A percentile compares a stretch with the other conserved stretches of the same genome.
These are phyloP conservation scores for Neurospora sp. DNA, from an alignment of 2,329 filamentous ascomycete genomes.

Conservation along the genomic window DNA sequence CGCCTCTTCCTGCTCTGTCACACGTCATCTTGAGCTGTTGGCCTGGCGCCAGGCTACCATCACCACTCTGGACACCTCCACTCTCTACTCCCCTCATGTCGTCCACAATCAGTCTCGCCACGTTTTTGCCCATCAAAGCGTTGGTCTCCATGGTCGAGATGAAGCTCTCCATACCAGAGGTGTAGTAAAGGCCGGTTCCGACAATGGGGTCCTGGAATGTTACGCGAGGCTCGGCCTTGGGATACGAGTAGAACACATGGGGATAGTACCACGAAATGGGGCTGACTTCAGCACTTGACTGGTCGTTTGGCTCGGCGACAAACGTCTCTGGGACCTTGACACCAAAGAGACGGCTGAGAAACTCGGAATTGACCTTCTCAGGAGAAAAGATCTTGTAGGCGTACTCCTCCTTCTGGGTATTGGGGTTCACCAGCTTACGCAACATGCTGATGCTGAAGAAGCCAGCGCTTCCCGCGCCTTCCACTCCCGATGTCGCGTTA, in stretches of 20 bases:
- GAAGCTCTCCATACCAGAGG: conserved; percentile 77
- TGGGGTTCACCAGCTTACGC: conserved; percentile 51
- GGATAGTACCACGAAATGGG: conserved; percentile 68
- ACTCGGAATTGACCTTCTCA: conserved; percentile 38
- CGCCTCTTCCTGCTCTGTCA: conserved; percentile 1
- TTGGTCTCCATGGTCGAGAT: conserved; percentile 98
- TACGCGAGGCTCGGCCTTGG: conserved; percentile 70
- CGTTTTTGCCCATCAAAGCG: conserved; percentile 81
- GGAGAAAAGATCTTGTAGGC: conserved; percentile 60
- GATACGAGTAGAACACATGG: conserved; percentile 76
- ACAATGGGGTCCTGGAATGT: conserved; percentile 78
- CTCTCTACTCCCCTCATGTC: conserved; percentile 28
- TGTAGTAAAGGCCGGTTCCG: conserved; percentile 58
- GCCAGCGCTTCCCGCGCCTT: conserved; percentile 59
- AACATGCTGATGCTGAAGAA: conserved; percentile 85
- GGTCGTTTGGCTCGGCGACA: conserved; percentile 12
- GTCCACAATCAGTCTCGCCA: conserved; percentile 62
- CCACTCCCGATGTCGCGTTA: conserved; percentile 34
- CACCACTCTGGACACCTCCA: background rate
- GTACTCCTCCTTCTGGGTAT: conserved; percentile 42
- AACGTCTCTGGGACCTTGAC: conserved; percentile 35
- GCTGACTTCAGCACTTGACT: conserved; percentile 26
- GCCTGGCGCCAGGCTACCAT: background rate
- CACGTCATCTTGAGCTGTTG: conserved; percentile 2
- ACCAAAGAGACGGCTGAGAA: conserved; percentile 40